Percentiles rank a stretch among this genome's conserved stretches.
These are phyloP conservation scores for Domatiomyces globalis DNA, from an alignment of 2,329 filamentous ascomycete species.

Conservation along the genomic window DNA sequence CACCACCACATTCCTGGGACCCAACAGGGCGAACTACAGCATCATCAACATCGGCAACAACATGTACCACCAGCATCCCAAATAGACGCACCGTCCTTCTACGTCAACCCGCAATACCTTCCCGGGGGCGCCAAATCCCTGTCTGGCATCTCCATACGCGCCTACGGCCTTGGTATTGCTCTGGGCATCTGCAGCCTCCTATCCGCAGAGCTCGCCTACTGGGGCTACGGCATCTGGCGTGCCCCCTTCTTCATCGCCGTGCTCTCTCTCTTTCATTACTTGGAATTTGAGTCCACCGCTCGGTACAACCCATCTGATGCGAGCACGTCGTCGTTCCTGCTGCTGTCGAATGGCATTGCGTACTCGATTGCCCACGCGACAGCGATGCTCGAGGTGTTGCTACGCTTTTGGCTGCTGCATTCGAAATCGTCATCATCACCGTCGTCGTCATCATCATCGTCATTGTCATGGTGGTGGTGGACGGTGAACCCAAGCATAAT, in stretches of 20 bases:
- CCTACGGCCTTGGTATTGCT: conserved; percentile 30
- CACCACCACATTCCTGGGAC: too few relatives aligned
- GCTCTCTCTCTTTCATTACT: conserved; percentile 77
- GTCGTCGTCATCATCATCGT: conserved; percentile 25
- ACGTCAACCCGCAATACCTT: conserved; percentile 12
- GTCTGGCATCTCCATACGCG: conserved; percentile 31
- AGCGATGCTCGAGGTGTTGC: conserved; percentile 58
- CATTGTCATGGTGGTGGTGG: conserved; percentile 23
- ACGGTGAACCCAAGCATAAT: conserved; percentile 1
- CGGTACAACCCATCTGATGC: conserved; percentile 64
- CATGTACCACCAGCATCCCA: neutral
- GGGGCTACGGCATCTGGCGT: conserved; percentile 36
- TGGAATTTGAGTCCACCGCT: conserved; percentile 89
- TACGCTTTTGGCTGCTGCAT: conserved; percentile 10
- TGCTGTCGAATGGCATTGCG: conserved; percentile 67
- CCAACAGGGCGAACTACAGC: neutral
- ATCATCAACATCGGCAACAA: neutral
- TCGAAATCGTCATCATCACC: neutral
- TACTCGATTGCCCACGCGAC: conserved; percentile 72
- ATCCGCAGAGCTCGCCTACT: conserved; percentile 19
- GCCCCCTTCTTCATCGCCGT: conserved; percentile 39
- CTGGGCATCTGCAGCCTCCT: conserved; percentile 25
- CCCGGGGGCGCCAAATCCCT: conserved; percentile 28
- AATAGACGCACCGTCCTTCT: conserved; percentile 3
- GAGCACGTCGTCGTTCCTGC: conserved; percentile 61